Conservation (phyloP, 179 eudicot species). For the Spergularia azorica region DNA sequence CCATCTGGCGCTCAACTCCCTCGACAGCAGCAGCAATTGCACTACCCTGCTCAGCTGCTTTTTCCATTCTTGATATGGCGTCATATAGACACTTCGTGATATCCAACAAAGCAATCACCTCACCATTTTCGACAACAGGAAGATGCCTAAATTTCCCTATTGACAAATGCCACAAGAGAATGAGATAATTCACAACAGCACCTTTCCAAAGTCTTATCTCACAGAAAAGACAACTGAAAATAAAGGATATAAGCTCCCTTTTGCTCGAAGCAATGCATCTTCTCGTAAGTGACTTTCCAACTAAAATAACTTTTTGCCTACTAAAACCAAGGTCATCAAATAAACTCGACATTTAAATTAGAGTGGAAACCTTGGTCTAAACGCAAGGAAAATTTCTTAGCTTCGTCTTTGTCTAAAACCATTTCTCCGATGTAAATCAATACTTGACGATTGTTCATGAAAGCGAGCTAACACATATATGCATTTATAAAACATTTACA, state of each 20-base stretch:
- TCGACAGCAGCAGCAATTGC: slow-evolving; percentile 99
- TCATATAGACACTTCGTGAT: slow-evolving; percentile 95
- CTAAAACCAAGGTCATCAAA: not conserved
- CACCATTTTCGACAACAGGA: slow-evolving; percentile 98
- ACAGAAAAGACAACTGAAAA: not conserved
- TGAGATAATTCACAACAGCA: slow-evolving; percentile 12
- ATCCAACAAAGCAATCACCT: slow-evolving; percentile 95
- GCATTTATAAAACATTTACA: not conserved
- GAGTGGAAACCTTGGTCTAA: not conserved
- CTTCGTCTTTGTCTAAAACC: not conserved
- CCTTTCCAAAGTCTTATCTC: not conserved
- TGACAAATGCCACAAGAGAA: slow-evolving; percentile 2
- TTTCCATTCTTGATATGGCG: slow-evolving; percentile 98
- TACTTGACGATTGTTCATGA: not conserved
- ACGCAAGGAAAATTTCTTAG: not conserved
- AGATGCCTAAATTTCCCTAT: slow-evolving; percentile 97
- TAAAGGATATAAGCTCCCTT: not conserved
- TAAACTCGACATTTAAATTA: not conserved
- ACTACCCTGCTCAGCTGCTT: slow-evolving; percentile 99
- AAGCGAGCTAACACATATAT: not conserved
- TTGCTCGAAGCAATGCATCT: not conserved
- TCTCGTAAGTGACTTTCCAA: not conserved
- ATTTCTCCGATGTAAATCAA: slow-evolving; percentile 3
- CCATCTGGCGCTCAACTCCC: slow-evolving; percentile 96
- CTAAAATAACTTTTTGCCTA: not conserved